Base-by-base conservation (phyloP, 2,329 filamentous ascomycete genomes). In the Diplodia sapinea region DNA sequence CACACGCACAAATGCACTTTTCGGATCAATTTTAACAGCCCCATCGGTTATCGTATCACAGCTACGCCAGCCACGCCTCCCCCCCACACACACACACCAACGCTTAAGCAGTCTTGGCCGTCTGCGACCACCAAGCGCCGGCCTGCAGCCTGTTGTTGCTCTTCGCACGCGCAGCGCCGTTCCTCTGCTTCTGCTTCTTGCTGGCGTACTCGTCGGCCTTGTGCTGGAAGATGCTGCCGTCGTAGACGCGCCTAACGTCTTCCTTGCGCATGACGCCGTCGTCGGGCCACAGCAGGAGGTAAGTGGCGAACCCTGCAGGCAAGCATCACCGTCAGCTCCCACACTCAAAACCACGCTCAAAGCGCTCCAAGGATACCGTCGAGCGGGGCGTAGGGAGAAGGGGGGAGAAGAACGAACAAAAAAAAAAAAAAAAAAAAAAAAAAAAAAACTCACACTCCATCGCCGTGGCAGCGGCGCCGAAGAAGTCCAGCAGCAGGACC, bases 251-350 rank as follows among this genome's bases (percentile, higher is more conserved):
- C n/a, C 84, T 74, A 20, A 86, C 79, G 65, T 88, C 86, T 55
- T 88, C 85, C 75, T 88, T 88, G 72, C 76, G 80, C 76, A 88
- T 81, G 62, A 79, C 78, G 0, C 86, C 86, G 72, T 88, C 84
- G 50, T 82, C 80, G 0, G 86, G 85, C 82, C 82, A 84, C 6
- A 87, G 75, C 54, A 88, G 76, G 17, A 87, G 71, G 67, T 84
- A 86, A 0, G 83, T 83, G 0, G 83, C 83, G 2, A 80, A 71
- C 81, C 81, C 81, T 80, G 72, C 4, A 8, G 23, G 23, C n/a
- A n/a, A 23, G 1, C 11, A n/a, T 5, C n/a, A 11, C 9, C 8
- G 7, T 29, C 23, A 59, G 20, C 8, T 2, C 55, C 31, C 31
- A 33, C 31, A 12, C 9, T 11, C 5, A 26, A 26, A 26, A 26